A percentile compares a stretch with the other conserved stretches of the same genome.
phyloP scores from a whole-genome alignment of 2,329 filamentous ascomycete genomes.

The Claviceps paspali region DNA sequence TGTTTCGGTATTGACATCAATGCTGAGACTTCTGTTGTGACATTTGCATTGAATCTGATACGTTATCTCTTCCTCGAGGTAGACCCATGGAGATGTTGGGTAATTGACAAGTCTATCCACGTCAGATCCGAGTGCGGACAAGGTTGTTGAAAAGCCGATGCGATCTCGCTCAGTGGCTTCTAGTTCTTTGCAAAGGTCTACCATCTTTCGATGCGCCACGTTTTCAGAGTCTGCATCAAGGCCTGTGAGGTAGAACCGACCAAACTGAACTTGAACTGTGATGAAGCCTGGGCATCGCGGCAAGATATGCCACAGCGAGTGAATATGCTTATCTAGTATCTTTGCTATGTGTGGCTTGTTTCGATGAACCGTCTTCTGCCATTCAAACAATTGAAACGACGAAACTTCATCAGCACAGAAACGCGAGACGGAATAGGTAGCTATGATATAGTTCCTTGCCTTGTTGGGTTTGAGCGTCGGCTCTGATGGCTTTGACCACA shows the following conservation, averaged over 20 bases:
- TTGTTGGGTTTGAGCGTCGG: not conserved
- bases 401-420: no score
- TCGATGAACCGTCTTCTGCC: not conserved
- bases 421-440: no score
- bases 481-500: not conserved
- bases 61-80: slow-evolving; percentile 8
- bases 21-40: slow-evolving; percentile 5
- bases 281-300: slow-evolving; percentile 12
- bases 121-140: slow-evolving; percentile 15
- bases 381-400: no score
- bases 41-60: slow-evolving; percentile 14
- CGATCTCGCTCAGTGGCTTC: slow-evolving; percentile 1
- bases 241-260: slow-evolving; percentile 15
- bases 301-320: slow-evolving; percentile 9
- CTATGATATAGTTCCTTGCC: not conserved
- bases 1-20: slow-evolving; percentile 15
- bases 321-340: slow-evolving; percentile 6
- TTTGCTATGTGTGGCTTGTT: slow-evolving; percentile 6
- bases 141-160: slow-evolving; percentile 14
- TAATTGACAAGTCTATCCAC: slow-evolving; percentile 5
- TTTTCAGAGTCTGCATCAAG: slow-evolving; percentile 9
- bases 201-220: slow-evolving; percentile 9
- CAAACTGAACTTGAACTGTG: slow-evolving; percentile 13
- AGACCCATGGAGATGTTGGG: slow-evolving; percentile 8
- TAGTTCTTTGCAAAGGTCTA: slow-evolving; percentile 3